Percentiles rank a stretch among this genome's conserved stretches.
phyloP scores from a whole-genome alignment of 805 yeast species.

The Pichia insulana region DNA sequence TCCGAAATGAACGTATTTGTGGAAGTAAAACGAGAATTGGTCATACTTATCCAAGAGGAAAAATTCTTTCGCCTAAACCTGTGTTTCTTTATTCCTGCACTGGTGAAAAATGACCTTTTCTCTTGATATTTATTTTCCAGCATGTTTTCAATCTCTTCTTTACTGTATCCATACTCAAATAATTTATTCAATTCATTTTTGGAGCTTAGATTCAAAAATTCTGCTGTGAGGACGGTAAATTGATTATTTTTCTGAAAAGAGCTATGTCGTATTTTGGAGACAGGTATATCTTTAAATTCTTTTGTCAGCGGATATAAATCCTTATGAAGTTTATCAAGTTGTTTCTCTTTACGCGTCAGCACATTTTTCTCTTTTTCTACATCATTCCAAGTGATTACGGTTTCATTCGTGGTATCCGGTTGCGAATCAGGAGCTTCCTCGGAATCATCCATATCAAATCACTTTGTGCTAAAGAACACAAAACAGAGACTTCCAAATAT shows the following conservation, averaged over 20 bases:
- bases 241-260: slow-evolving; percentile 28
- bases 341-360: slow-evolving; percentile 9
- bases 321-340: slow-evolving; percentile 5
- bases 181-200: slow-evolving; percentile 19
- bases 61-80: slow-evolving; percentile 25
- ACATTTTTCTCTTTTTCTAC: neutral
- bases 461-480: no score
- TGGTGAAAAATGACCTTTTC: slow-evolving; percentile 22
- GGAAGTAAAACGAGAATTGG: neutral
- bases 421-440: slow-evolving; percentile 2
- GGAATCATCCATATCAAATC: neutral
- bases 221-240: slow-evolving; percentile 28
- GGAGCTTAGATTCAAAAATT: slow-evolving; percentile 23
- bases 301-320: slow-evolving; percentile 16
- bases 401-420: neutral
- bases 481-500: no score
- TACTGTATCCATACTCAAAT: slow-evolving; percentile 17
- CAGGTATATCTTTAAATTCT: slow-evolving; percentile 14
- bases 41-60: slow-evolving; percentile 10
- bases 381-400: slow-evolving; percentile 3
- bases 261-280: slow-evolving; percentile 15
- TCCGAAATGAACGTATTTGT: slow-evolving; percentile 5
- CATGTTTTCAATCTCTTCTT: slow-evolving; percentile 21
- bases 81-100: slow-evolving; percentile 20
- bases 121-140: slow-evolving; percentile 23